Evolutionary conservation across 208 protist species (phyloP), one percentile per base, ranked within the genome.

Genomic region (Willaertia magna): DNA sequence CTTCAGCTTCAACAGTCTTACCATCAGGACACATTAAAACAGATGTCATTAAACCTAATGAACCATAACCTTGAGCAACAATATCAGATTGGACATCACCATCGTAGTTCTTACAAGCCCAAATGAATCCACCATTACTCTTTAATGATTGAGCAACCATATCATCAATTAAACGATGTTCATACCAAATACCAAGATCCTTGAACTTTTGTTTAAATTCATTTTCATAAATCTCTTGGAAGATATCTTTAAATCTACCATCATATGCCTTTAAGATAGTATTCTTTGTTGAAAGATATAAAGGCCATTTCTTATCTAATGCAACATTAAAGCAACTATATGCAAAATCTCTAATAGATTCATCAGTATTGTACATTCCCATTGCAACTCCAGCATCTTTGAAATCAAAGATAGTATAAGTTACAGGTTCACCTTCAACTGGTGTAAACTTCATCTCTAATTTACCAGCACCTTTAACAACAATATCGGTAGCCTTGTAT

Each of bases 21-120:
- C 96, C 97, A 85, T 98, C 96, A 26, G 97, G 96, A 90, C 92
- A 95, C 46, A 98, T 87, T n/a, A 99, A 91, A 20, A 99, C 97
- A 20, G 94, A 97, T 6, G 97, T 99, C 97, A 99, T 99, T 49
- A 99, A 91, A 74, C 97, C 97, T 11, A 99, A 92, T 12, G 95
- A 98, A 85, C 97, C 97, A 86, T 94, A 99, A 78, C 97, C 97
- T 92, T 98, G 94, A 43, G 96, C 96, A n/a, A 98, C 96, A 43
- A 96, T 95, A 88, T 99, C 97, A 55, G 94, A 97, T 92, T 99
- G 97, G 49, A 99, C 97, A 88, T 99, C 97, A 43, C 97, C 97
- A 88, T 99, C 97, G 91, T 99, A 99, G 92, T 99, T 99, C 92
- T 99, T 98, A 91, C 97, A 99, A 16, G 95, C 95, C 95, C 95